A percentile compares a stretch with the other conserved stretches of the same genome.
These are phyloP conservation scores for Fistulina hepatica DNA, from an alignment of 1,284 basidiomycete species.

Conservation along the genomic window DNA sequence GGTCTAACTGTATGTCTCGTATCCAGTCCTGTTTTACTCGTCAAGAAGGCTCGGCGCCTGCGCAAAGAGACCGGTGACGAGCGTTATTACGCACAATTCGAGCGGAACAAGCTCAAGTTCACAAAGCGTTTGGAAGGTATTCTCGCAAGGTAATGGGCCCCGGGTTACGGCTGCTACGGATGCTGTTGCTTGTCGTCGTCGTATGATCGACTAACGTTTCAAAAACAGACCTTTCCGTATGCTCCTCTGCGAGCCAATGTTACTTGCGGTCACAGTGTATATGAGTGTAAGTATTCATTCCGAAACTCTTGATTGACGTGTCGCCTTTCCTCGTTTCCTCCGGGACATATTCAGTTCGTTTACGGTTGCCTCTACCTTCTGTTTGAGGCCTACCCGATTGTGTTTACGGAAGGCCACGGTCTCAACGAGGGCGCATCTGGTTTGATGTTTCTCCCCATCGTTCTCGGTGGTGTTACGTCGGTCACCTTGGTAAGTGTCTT, in stretches of 20 bases:
- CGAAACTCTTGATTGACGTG: not conserved
- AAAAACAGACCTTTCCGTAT: slow-evolving; percentile 65
- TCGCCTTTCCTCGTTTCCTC: too few species aligned
- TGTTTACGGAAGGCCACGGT: slow-evolving; percentile 41
- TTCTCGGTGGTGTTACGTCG: slow-evolving; percentile 42
- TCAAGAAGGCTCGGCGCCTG: slow-evolving; percentile 29
- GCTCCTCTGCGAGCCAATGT: slow-evolving; percentile 62
- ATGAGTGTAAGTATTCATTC: slow-evolving; percentile 33
- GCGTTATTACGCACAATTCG: slow-evolving; percentile 47
- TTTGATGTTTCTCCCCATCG: slow-evolving; percentile 42
- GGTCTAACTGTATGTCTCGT: too few species aligned
- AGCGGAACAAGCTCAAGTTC: slow-evolving; percentile 30
- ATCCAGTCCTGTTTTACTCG: slow-evolving; percentile 47
- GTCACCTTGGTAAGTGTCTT: slow-evolving; percentile 21
- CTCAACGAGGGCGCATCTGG: slow-evolving; percentile 40
- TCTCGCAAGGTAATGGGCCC: too few species aligned
- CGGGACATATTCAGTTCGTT: not conserved
- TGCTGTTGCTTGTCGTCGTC: too few species aligned
- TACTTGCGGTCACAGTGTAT: slow-evolving; percentile 61
- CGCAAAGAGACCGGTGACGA: slow-evolving; percentile 52
- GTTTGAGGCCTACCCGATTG: slow-evolving; percentile 38
- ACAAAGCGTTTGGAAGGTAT: slow-evolving; percentile 36
- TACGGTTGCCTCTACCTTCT: slow-evolving; percentile 1
- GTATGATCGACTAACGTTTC: too few species aligned
- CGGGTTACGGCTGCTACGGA: too few species aligned